Conservation (phyloP, 1,139 yeast species). For the Pichia terricola region DNA sequence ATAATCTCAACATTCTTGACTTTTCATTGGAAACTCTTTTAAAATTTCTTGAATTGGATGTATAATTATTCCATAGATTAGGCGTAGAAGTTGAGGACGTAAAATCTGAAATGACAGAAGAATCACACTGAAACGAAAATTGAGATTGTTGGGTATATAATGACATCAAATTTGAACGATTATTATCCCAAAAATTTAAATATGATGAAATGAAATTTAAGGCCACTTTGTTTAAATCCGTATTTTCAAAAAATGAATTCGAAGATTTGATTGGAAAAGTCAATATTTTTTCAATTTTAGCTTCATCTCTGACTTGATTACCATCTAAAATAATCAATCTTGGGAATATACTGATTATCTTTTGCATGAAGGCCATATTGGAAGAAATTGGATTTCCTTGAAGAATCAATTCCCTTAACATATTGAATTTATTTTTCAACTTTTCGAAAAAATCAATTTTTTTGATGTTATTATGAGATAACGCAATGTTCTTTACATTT, state of each 20-base stretch:
- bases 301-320: constrained; percentile 64
- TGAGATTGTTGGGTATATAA: constrained; percentile 79
- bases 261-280: constrained; percentile 41
- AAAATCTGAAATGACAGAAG: constrained; percentile 29
- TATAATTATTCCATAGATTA: constrained; percentile 54
- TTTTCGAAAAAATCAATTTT: constrained; percentile 53
- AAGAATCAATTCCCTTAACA: constrained; percentile 65
- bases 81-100: constrained; percentile 7
- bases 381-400: constrained; percentile 61
- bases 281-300: constrained; percentile 41
- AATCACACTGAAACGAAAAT: constrained; percentile 60
- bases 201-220: constrained; percentile 70
- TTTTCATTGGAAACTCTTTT: constrained; percentile 54
- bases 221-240: constrained; percentile 60
- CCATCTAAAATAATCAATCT: constrained; percentile 73
- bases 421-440: constrained; percentile 70
- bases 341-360: constrained; percentile 67
- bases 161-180: constrained; percentile 58
- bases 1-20: constrained; percentile 47
- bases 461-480: constrained; percentile 63
- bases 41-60: constrained; percentile 68
- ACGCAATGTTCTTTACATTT: constrained; percentile 60
- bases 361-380: constrained; percentile 32
- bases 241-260: constrained; percentile 72
- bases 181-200: constrained; percentile 72